These are phyloP conservation scores for Colletotrichum phormii DNA, from an alignment of 2,329 filamentous ascomycete genomes.

Conservation along the genomic window DNA sequence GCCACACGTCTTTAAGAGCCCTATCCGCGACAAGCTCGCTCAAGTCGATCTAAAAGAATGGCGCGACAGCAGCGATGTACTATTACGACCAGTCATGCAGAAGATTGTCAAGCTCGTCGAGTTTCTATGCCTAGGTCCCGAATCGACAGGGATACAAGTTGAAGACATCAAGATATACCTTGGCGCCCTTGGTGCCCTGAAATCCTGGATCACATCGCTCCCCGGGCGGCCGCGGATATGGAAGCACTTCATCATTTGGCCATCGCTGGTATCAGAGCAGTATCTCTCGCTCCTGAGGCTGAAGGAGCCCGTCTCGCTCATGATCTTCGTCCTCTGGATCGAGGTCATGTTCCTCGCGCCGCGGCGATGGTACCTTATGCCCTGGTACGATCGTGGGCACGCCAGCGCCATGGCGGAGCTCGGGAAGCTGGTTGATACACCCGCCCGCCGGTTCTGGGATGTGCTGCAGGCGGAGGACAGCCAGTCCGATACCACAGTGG, in stretches of 20 bases:
- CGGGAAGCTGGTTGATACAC: background rate
- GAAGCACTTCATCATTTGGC: constrained; percentile 38
- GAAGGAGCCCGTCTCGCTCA: constrained; percentile 32
- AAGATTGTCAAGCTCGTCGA: constrained; percentile 30
- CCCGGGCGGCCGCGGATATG: constrained; percentile 34
- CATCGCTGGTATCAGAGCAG: constrained; percentile 30
- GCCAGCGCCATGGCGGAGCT: constrained; percentile 20
- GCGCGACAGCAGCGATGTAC: constrained; percentile 14
- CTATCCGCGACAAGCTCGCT: constrained; percentile 29
- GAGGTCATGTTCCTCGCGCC: constrained; percentile 33
- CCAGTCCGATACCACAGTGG: constrained; percentile 3
- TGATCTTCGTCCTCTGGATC: constrained; percentile 33
- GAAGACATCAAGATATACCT: constrained; percentile 13
- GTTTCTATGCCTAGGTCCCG: constrained; percentile 16
- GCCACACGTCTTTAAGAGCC: constrained; percentile 28
- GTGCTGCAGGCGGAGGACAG: constrained; percentile 14
- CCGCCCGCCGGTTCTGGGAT: constrained; percentile 30
- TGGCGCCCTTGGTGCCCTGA: constrained; percentile 26
- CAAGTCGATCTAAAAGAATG: constrained; percentile 32
- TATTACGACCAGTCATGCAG: constrained; percentile 3
- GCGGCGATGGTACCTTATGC: constrained; percentile 29
- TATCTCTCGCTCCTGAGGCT: constrained; percentile 23
- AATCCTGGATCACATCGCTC: constrained; percentile 21
- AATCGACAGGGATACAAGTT: constrained; percentile 14
- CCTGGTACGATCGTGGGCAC: constrained; percentile 31